phyloP scores from a whole-genome alignment of 129 eudicot genomes.

The carrot (Daucus carota) region DNA sequence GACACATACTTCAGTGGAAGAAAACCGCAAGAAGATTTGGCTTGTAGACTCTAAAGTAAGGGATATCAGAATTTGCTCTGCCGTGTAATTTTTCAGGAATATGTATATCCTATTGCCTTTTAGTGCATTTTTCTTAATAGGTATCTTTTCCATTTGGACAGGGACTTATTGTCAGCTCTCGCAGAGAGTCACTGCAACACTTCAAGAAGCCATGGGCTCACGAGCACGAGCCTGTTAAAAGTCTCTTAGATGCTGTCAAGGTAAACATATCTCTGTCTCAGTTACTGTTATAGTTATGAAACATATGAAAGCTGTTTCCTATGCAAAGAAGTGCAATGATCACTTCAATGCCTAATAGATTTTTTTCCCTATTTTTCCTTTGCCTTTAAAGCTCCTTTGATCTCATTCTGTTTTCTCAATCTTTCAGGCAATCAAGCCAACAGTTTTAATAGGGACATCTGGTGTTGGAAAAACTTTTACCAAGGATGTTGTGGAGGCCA shows the following conservation, averaged over 20 bases:
- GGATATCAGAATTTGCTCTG: not conserved
- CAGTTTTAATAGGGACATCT: conserved; percentile 90
- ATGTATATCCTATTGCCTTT: not conserved
- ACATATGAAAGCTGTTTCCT: not conserved
- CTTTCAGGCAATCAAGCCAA: conserved; percentile 68
- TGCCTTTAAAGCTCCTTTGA: not conserved
- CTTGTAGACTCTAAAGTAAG: conserved; percentile 93
- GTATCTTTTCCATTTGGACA: conserved; percentile 14
- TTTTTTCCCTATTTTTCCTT: not conserved
- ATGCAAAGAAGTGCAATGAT: not conserved
- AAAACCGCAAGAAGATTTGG: conserved; percentile 80
- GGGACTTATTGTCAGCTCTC: conserved; percentile 80
- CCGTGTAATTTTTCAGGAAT: not conserved
- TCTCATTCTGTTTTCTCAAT: not conserved
- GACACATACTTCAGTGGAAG: conserved; percentile 59
- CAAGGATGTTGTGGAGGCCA: conserved; percentile 81
- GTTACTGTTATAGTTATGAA: not conserved
- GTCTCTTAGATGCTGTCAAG: conserved; percentile 70
- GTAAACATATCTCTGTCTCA: conserved; percentile 22
- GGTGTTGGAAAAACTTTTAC: conserved; percentile 93
- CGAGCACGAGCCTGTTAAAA: conserved; percentile 65
- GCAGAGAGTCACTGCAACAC: conserved; percentile 74
- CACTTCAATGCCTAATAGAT: not conserved
- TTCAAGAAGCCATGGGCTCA: conserved; percentile 90
- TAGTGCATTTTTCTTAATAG: not conserved